Evolutionary conservation across 1,139 yeast genomes (phyloP).

Genomic region (Sugiyamaella castrensis): DNA sequence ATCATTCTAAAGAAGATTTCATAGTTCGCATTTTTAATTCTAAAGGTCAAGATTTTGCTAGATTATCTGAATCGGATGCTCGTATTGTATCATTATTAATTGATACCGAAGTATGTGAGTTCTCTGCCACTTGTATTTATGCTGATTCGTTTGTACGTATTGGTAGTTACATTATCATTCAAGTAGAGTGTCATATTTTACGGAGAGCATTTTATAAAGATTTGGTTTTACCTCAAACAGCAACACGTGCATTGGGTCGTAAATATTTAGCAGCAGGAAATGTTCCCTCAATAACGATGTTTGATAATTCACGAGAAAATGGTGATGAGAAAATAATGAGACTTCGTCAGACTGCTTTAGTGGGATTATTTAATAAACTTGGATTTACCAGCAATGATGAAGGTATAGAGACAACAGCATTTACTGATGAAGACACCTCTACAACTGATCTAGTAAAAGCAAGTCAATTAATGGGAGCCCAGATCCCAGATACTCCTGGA

Average conservation of each 20-base stretch:
- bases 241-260: constrained; percentile 8
- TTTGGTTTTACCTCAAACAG: constrained; percentile 21
- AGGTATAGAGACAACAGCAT: constrained; percentile 19
- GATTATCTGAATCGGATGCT: constrained; percentile 72
- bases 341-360: constrained; percentile 55
- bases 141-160: constrained; percentile 57
- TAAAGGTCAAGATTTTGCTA: constrained; percentile 63
- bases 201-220: constrained; percentile 48
- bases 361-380: constrained; percentile 54
- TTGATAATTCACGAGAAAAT: constrained; percentile 46
- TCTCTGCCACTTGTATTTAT: constrained; percentile 59
- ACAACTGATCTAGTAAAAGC: constrained; percentile 25
- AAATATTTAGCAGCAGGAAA: constrained; percentile 5
- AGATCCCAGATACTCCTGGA: constrained; percentile 22
- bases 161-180: constrained; percentile 70
- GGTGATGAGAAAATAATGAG: constrained; percentile 53
- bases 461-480: constrained; percentile 33
- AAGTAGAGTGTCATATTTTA: constrained; percentile 59
- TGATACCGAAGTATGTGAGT: constrained; percentile 53
- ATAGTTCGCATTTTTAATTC: constrained; percentile 36
- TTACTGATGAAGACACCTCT: constrained; percentile 19
- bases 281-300: constrained; percentile 12
- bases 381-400: constrained; percentile 31
- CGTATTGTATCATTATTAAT: constrained; percentile 64
- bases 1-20: constrained; percentile 28